Conservation (phyloP, 352 stramenopile genomes). For the Pythium chondricola region DNA sequence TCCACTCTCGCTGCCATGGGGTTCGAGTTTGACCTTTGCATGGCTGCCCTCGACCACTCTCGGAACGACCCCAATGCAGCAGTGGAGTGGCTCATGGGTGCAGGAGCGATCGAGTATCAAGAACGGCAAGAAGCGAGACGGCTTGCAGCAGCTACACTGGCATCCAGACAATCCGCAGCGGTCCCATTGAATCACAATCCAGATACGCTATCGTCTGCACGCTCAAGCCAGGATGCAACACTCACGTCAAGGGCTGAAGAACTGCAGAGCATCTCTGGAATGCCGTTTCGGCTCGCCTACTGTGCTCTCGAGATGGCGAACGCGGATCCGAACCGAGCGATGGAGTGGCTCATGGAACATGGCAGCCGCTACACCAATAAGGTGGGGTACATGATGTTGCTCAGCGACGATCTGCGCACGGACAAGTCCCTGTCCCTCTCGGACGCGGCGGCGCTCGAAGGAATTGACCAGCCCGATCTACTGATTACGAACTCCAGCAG, state of each 20-base stretch:
- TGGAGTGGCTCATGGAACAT: slow-evolving; percentile 88
- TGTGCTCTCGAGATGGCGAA: slow-evolving; percentile 73
- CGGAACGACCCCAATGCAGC: slow-evolving; percentile 79
- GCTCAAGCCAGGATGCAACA: slow-evolving; percentile 16
- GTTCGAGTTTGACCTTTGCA: slow-evolving; percentile 86
- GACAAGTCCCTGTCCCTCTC: slow-evolving; percentile 40
- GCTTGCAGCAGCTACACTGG: slow-evolving; percentile 41
- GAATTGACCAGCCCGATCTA: slow-evolving; percentile 64
- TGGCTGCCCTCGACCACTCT: slow-evolving; percentile 73
- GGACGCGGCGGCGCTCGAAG: slow-evolving; percentile 67
- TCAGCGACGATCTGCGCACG: slow-evolving; percentile 43
- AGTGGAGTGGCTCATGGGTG: slow-evolving; percentile 84
- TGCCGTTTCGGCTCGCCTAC: slow-evolving; percentile 55
- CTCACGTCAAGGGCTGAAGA: slow-evolving; percentile 64
- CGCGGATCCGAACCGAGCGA: slow-evolving; percentile 74
- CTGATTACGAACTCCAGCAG: slow-evolving; percentile 32
- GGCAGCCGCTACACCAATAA: slow-evolving; percentile 53
- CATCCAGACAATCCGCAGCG: slow-evolving; percentile 16
- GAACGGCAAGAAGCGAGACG: slow-evolving; percentile 56
- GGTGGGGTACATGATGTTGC: slow-evolving; percentile 33
- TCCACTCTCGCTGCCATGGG: slow-evolving; percentile 82
- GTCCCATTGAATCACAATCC: not conserved
- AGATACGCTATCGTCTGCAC: not conserved
- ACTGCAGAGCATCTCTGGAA: slow-evolving; percentile 68
- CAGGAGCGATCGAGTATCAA: slow-evolving; percentile 62